phyloP scores from a whole-genome alignment of 768 basidiomycete species.

The Austroboletus eburneus region DNA sequence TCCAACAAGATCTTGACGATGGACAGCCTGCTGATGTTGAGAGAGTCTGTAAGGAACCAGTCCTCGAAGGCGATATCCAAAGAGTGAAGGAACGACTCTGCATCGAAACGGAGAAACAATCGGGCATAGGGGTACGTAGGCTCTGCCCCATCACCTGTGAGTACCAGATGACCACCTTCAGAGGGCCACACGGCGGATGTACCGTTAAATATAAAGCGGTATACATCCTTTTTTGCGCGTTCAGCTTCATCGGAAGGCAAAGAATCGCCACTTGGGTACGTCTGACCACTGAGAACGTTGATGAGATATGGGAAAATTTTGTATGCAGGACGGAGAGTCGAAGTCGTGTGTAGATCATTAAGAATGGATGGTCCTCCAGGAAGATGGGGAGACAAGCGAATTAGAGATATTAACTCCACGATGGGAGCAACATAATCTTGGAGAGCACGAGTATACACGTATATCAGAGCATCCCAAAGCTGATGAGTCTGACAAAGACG shows the following conservation, averaged over 20 bases:
- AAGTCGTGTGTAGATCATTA: slow-evolving; percentile 11
- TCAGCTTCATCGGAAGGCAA: slow-evolving; percentile 61
- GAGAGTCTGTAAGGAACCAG: slow-evolving; percentile 73
- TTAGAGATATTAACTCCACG: slow-evolving; percentile 75
- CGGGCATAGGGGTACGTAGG: slow-evolving; percentile 89
- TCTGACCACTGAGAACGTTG: slow-evolving; percentile 72
- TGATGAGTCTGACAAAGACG: slow-evolving; percentile 75
- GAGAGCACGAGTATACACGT: slow-evolving; percentile 87
- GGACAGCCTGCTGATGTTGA: slow-evolving; percentile 66
- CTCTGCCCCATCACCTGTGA: slow-evolving; percentile 71
- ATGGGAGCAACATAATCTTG: slow-evolving; percentile 87
- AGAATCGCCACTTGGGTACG: slow-evolving; percentile 81
- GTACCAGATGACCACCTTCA: slow-evolving; percentile 64
- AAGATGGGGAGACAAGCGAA: slow-evolving; percentile 42
- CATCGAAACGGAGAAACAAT: slow-evolving; percentile 79
- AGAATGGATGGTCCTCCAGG: slow-evolving; percentile 1
- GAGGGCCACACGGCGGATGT: slow-evolving; percentile 79
- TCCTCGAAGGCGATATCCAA: slow-evolving; percentile 96
- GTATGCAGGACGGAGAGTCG: slow-evolving; percentile 67
- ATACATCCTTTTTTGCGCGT: slow-evolving; percentile 69
- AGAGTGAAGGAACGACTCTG: slow-evolving; percentile 91
- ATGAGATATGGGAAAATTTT: slow-evolving; percentile 90
- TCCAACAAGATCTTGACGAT: slow-evolving; percentile 85
- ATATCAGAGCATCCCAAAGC: slow-evolving; percentile 91
- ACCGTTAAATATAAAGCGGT: slow-evolving; percentile 81